Base-by-base conservation (phyloP, 208 protist genomes). In the Perkinsela sp. region DNA sequence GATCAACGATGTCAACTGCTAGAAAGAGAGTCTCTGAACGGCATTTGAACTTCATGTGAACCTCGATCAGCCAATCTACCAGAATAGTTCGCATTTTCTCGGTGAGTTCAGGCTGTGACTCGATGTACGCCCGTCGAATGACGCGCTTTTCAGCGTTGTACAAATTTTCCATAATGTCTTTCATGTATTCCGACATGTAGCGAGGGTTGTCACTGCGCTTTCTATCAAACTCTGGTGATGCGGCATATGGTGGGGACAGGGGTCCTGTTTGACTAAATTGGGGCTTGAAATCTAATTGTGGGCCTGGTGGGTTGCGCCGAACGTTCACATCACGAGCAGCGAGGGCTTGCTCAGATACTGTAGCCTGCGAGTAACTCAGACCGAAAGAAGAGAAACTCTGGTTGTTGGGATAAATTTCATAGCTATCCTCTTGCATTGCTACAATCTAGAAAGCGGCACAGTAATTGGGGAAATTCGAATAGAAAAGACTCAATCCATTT, bases 51-150 rank as follows among this genome's bases (percentile, higher is more conserved):
- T 96, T 94, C 48, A 94, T 76, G 71, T 95, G 89, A 13, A 98
- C 95, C 68, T 97, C 95, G 66, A 98, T 84, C 68, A 98, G 87
- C 95, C 95, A 98, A 80, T 98, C 94, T 22, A 98, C 83, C 22
- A 98, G 79, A 72, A 97, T 97, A 69, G 92, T 83, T 48, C 95
- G 83, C 94, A 97, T 97, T 75, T 94, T 94, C 70, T 93, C 83
- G 73, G 87, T 97, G 48, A 98, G 85, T 70, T 97, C 90, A 2
- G 85, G 81, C 72, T 91, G 85, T 71, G 87, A 80, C 71, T 83
- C 79, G 29, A 91, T 74, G 72, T 89, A 91, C 70, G 80, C 48
- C 76, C 80, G 30, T 66, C 73, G 75, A 70, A 83, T 77, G 0
- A 78, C 76, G 67, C 80, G 71, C 30, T 75, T 76, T 75, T 91